These are phyloP conservation scores for Bolboschoenoplectus hybrid DNA, from an alignment of 202 grass and related monocot genomes.

Conservation along the genomic window DNA sequence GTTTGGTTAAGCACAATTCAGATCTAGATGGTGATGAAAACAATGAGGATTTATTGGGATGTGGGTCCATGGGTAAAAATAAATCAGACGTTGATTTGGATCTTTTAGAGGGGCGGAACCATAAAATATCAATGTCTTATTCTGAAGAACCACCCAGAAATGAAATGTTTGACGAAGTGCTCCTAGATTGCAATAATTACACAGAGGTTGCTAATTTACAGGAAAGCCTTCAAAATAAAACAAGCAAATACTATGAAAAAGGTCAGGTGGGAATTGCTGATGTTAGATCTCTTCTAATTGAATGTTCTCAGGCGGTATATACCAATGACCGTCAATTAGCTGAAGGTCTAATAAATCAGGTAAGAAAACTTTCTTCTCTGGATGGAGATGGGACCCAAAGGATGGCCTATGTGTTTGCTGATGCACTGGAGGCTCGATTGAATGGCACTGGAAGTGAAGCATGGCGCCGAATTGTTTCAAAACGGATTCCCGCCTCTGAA, in stretches of 20 bases:
- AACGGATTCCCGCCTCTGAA: not conserved
- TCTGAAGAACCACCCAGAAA: conserved; percentile 38
- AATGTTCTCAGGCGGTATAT: conserved; percentile 57
- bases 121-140: conserved; percentile 38
- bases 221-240: conserved; percentile 36
- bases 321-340: conserved; percentile 48
- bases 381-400: conserved; percentile 61
- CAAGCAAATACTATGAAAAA: not conserved
- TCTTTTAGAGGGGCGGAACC: conserved; percentile 42
- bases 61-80: conserved; percentile 5
- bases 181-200: conserved; percentile 36
- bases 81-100: conserved; percentile 34
- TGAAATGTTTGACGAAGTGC: conserved; percentile 53
- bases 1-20: not conserved
- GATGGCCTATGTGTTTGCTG: conserved; percentile 51
- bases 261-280: conserved; percentile 47
- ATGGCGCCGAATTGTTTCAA: conserved; percentile 1
- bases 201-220: conserved; percentile 20
- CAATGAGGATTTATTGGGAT: not conserved
- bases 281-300: conserved; percentile 49
- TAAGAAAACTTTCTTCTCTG: conserved; percentile 50
- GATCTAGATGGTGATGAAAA: not conserved
- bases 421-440: conserved; percentile 54
- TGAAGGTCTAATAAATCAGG: conserved; percentile 44
- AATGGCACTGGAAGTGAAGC: conserved; percentile 51